Conservation (phyloP, 1,284 basidiomycete genomes). For the Ustilago vetiveriae region DNA sequence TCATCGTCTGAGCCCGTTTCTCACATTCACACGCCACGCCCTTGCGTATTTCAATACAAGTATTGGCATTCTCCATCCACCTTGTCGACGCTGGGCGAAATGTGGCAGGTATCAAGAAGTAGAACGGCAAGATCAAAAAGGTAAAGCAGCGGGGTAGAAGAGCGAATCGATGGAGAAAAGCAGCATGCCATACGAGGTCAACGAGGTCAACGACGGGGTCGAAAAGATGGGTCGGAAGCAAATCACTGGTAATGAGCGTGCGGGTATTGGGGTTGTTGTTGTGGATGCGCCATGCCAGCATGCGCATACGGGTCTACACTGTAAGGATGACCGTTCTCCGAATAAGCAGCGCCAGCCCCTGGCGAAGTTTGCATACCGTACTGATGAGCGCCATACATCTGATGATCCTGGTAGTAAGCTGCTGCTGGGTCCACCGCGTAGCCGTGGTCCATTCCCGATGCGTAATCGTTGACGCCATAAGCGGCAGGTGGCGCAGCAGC, state of each 20-base stretch:
- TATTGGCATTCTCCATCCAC: too few species aligned
- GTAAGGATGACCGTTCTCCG: constrained; percentile 12
- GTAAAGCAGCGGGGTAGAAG: too few species aligned
- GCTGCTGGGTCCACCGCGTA: constrained; percentile 28
- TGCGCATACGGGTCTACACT: constrained; percentile 30
- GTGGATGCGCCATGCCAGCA: constrained; percentile 31
- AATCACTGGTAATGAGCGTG: constrained; percentile 28
- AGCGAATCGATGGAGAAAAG: too few species aligned
- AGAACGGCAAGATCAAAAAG: too few species aligned
- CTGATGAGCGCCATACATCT: constrained; percentile 22
- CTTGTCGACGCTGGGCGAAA: background rate
- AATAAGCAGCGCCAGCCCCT: constrained; percentile 1
- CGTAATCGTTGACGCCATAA: constrained; percentile 27
- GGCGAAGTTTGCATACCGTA: constrained; percentile 30
- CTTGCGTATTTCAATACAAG: too few species aligned
- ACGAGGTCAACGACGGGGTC: too few species aligned
- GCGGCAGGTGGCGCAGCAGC: constrained; percentile 22
- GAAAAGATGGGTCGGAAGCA: too few species aligned
- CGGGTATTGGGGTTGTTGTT: constrained; percentile 13
- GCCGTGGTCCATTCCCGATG: constrained; percentile 15
- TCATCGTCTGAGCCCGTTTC: too few species aligned
- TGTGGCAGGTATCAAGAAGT: background rate
- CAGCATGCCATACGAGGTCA: too few species aligned
- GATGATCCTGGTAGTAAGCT: constrained; percentile 23
- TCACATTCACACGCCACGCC: too few species aligned